Evolutionary conservation across 2,329 filamentous ascomycete species (phyloP).

Genomic region (Fusarium euwallaceae): DNA sequence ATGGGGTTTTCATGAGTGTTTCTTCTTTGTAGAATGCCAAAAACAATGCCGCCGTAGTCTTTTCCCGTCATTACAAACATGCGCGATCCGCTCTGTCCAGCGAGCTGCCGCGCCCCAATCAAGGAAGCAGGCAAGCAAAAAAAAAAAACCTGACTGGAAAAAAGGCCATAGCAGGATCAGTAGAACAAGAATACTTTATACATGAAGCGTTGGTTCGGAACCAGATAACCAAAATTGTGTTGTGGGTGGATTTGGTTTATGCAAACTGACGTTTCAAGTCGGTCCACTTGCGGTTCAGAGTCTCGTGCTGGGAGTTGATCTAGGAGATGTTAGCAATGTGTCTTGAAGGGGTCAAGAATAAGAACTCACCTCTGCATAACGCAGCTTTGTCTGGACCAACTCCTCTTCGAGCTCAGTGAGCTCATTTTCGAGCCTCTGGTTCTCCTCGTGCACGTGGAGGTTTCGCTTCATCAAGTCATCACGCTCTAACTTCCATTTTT

Average conservation of each 20-base stretch:
- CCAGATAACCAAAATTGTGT: conserved; percentile 27
- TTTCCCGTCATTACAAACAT: conserved; percentile 40
- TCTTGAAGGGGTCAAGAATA: background rate
- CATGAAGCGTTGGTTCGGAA: conserved; percentile 36
- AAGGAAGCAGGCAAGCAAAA: conserved; percentile 13
- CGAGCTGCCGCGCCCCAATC: conserved; percentile 16
- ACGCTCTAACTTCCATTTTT: conserved; percentile 84
- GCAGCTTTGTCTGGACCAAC: conserved; percentile 94
- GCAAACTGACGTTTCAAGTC: conserved; percentile 75
- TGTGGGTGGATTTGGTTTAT: conserved; percentile 40
- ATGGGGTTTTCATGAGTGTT: conserved; percentile 27
- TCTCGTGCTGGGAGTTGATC: conserved; percentile 80
- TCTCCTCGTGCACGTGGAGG: conserved; percentile 93
- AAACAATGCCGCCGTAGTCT: conserved; percentile 31
- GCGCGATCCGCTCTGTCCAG: conserved; percentile 29
- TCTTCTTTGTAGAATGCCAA: conserved; percentile 33
- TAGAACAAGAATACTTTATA: conserved; percentile 44
- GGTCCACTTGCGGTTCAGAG: conserved; percentile 80
- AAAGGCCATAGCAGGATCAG: conserved; percentile 12
- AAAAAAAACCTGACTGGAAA: conserved; percentile 12
- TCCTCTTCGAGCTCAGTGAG: conserved; percentile 92
- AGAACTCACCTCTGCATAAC: conserved; percentile 88
- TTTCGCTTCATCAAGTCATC: conserved; percentile 94
- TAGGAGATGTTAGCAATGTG: conserved; percentile 51
- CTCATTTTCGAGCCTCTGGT: conserved; percentile 87